phyloP scores from a whole-genome alignment of 805 yeast genomes.

The Schizosaccharomyces octosporus region DNA sequence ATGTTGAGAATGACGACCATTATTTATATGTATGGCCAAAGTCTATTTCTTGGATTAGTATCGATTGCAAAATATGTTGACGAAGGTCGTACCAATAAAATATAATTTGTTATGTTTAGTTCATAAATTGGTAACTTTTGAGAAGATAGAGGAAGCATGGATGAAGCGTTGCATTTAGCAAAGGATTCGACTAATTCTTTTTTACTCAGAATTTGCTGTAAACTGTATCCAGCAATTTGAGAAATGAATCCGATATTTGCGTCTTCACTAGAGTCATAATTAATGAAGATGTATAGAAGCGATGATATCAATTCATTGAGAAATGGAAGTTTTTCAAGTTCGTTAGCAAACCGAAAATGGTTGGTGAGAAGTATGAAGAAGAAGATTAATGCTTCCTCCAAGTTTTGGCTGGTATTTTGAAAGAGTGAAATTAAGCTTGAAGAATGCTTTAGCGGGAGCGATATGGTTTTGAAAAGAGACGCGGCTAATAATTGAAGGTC shows the following conservation, averaged over 20 bases:
- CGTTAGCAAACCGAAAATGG: background rate
- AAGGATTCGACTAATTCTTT: background rate
- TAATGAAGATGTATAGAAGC: background rate
- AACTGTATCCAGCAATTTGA: background rate
- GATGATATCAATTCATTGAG: background rate
- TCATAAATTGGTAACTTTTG: background rate
- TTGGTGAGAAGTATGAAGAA: background rate
- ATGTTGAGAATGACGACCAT: no score
- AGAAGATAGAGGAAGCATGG: background rate
- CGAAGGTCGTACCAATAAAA: background rate
- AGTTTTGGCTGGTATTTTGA: background rate
- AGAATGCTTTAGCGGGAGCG: background rate
- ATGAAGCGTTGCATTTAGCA: background rate
- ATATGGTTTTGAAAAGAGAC: background rate
- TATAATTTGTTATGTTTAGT: background rate
- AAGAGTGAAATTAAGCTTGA: background rate
- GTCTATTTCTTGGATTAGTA: background rate
- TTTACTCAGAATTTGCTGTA: background rate
- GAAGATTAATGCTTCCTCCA: background rate
- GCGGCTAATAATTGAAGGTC: background rate
- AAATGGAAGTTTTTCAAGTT: background rate
- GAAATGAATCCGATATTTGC: background rate
- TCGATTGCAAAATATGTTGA: background rate
- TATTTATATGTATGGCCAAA: no score
- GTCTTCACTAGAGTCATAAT: background rate